Evolutionary conservation across 2,329 filamentous ascomycete species (phyloP).

Genomic region (Pseudocercospora macadamiae): DNA sequence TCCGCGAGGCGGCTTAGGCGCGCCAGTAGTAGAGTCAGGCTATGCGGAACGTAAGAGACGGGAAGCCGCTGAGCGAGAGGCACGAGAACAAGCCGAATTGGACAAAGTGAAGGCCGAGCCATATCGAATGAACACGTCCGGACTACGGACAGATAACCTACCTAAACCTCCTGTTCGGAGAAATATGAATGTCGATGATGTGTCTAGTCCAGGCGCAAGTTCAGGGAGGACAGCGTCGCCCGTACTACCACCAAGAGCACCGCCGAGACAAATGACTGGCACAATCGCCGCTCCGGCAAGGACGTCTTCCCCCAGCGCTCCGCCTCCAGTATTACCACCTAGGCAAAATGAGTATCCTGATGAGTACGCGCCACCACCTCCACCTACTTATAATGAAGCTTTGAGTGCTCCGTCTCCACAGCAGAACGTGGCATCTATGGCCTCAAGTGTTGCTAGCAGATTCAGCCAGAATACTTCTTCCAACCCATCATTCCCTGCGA

Average conservation of each 20-base stretch:
- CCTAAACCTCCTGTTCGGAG: slow-evolving; percentile 69
- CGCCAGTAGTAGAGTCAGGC: slow-evolving; percentile 43
- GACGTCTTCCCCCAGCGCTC: slow-evolving; percentile 14
- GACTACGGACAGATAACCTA: slow-evolving; percentile 68
- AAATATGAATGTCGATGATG: slow-evolving; percentile 22
- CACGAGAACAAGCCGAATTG: slow-evolving; percentile 40
- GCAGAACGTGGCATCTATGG: slow-evolving; percentile 11
- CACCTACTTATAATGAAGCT: slow-evolving; percentile 54
- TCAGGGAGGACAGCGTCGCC: slow-evolving; percentile 22
- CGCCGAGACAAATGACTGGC: slow-evolving; percentile 30
- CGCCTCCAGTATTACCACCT: slow-evolving; percentile 72
- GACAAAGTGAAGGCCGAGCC: slow-evolving; percentile 59
- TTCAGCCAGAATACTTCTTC: slow-evolving; percentile 6
- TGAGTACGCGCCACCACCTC: slow-evolving; percentile 49
- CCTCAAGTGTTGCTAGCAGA: slow-evolving; percentile 13
- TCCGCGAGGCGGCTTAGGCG: slow-evolving; percentile 46
- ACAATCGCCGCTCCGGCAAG: slow-evolving; percentile 10
- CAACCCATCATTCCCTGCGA: slow-evolving; percentile 1
- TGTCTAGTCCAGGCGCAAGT: slow-evolving; percentile 18
- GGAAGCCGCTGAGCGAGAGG: slow-evolving; percentile 37
- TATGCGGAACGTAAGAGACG: slow-evolving; percentile 24
- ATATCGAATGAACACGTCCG: slow-evolving; percentile 71
- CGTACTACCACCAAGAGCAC: slow-evolving; percentile 30
- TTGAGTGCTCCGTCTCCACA: slow-evolving; percentile 15
- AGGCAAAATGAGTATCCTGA: slow-evolving; percentile 60